Conservation (phyloP, 2,329 filamentous ascomycete genomes). For the Sarocladium strictum region DNA sequence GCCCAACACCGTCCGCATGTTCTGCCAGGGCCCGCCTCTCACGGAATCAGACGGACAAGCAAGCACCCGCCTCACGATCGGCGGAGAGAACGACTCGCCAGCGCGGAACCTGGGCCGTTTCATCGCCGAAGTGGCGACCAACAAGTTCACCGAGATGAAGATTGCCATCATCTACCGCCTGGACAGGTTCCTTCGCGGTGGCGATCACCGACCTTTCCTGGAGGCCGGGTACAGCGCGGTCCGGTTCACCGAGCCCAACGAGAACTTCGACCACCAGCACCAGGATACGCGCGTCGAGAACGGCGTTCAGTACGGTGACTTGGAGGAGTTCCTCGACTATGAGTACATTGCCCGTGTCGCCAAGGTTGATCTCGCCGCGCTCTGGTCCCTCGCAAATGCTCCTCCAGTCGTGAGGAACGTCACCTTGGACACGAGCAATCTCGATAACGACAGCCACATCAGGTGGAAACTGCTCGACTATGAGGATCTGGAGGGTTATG, state of each 20-base stretch:
- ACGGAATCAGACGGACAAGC: constrained; percentile 33
- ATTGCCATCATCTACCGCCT: constrained; percentile 50
- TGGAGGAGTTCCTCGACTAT: constrained; percentile 51
- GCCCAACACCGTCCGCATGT: constrained; percentile 47
- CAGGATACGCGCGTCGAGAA: constrained; percentile 45
- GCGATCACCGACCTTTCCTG: constrained; percentile 51
- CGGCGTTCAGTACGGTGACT: constrained; percentile 48
- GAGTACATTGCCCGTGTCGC: constrained; percentile 47
- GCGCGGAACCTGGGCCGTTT: constrained; percentile 49
- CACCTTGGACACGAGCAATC: constrained; percentile 35
- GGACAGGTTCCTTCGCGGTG: constrained; percentile 50
- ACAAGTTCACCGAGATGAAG: constrained; percentile 45
- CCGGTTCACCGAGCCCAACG: constrained; percentile 52
- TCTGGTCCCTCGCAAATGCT: constrained; percentile 47
- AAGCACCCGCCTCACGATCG: constrained; percentile 34
- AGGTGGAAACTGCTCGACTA: constrained; percentile 38
- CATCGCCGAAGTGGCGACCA: constrained; percentile 47
- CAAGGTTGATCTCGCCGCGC: constrained; percentile 46
- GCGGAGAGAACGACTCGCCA: constrained; percentile 49
- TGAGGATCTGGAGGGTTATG: constrained; percentile 37
- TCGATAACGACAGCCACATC: constrained; percentile 44
- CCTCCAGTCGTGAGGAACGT: constrained; percentile 45
- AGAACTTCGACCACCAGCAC: constrained; percentile 53
- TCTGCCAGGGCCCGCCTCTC: constrained; percentile 41
- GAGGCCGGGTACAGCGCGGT: constrained; percentile 47